A percentile compares a stretch with the other conserved stretches of the same genome.
These are phyloP conservation scores for Nemania bipapillata DNA, from an alignment of 2,329 filamentous ascomycete genomes.

Conservation along the genomic window DNA sequence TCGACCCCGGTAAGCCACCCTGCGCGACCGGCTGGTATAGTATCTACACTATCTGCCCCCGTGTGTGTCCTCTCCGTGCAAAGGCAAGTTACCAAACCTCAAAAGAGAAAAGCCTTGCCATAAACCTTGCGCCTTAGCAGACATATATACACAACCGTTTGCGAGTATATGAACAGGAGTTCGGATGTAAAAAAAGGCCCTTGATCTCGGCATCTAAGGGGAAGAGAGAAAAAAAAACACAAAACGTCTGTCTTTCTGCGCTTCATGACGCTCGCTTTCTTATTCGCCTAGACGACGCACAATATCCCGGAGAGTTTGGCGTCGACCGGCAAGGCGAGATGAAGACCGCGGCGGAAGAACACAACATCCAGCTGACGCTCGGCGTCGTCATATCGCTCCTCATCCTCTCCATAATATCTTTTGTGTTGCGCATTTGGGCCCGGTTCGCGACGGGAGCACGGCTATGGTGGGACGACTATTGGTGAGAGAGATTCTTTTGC, in stretches of 20 bases:
- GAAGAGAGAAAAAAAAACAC: not conserved
- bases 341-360: slow-evolving; percentile 35
- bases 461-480: slow-evolving; percentile 49
- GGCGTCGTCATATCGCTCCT: slow-evolving; percentile 47
- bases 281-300: slow-evolving; percentile 9
- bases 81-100: not conserved
- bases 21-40: slow-evolving; percentile 7
- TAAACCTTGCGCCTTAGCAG: not conserved
- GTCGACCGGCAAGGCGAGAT: slow-evolving; percentile 30
- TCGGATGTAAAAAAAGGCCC: not conserved
- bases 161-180: slow-evolving; percentile 24
- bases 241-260: slow-evolving; percentile 3
- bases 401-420: slow-evolving; percentile 43
- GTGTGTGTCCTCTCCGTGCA: not conserved
- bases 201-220: slow-evolving; percentile 21
- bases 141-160: not conserved
- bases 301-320: slow-evolving; percentile 11
- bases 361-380: slow-evolving; percentile 46
- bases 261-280: slow-evolving; percentile 18
- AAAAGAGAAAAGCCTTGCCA: not conserved
- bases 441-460: slow-evolving; percentile 42
- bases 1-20: slow-evolving; percentile 24
- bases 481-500: slow-evolving; percentile 23
- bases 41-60: not conserved
- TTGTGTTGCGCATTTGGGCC: slow-evolving; percentile 46